These are phyloP conservation scores for Leucocoprinus birnbaumii DNA, from an alignment of 768 basidiomycete species.

Conservation along the genomic window DNA sequence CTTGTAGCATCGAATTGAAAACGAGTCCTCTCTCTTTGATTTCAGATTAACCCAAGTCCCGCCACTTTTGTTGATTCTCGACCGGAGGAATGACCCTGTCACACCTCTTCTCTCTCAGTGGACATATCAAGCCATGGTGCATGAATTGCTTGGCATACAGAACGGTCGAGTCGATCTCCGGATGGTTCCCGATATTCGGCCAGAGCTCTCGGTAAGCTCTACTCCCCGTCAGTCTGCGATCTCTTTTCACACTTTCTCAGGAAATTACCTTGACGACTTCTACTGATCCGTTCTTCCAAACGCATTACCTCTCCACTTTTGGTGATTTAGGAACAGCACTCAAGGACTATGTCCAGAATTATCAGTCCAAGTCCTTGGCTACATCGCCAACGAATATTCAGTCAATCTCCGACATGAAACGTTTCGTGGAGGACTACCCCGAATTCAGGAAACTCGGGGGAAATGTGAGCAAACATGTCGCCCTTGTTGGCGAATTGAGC, in stretches of 20 bases:
- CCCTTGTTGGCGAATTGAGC: slow-evolving; percentile 93
- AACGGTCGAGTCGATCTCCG: slow-evolving; percentile 90
- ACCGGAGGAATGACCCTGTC: slow-evolving; percentile 95
- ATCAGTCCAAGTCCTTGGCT: slow-evolving; percentile 79
- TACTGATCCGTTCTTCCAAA: slow-evolving; percentile 93
- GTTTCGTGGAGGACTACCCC: slow-evolving; percentile 96
- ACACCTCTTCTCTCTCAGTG: slow-evolving; percentile 96
- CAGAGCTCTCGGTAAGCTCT: slow-evolving; percentile 73
- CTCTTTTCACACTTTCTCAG: slow-evolving; percentile 36
- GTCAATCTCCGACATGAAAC: slow-evolving; percentile 96
- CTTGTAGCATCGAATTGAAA: slow-evolving; percentile 70
- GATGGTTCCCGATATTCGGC: slow-evolving; percentile 79
- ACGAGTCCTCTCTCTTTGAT: slow-evolving; percentile 85
- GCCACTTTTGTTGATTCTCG: slow-evolving; percentile 88
- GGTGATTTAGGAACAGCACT: slow-evolving; percentile 93
- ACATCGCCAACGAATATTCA: slow-evolving; percentile 81
- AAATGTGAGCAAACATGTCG: slow-evolving; percentile 98
- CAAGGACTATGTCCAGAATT: slow-evolving; percentile 91
- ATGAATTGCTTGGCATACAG: slow-evolving; percentile 89
- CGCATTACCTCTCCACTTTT: slow-evolving; percentile 88
- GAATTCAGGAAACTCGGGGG: slow-evolving; percentile 96
- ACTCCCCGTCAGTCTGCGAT: slow-evolving; percentile 2
- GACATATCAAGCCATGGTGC: slow-evolving; percentile 99
- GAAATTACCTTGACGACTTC: slow-evolving; percentile 91
- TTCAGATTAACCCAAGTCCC: slow-evolving; percentile 87